Conservation (phyloP, 225 moss, liverwort and hornwort species). For the Polytrichum formosum region DNA sequence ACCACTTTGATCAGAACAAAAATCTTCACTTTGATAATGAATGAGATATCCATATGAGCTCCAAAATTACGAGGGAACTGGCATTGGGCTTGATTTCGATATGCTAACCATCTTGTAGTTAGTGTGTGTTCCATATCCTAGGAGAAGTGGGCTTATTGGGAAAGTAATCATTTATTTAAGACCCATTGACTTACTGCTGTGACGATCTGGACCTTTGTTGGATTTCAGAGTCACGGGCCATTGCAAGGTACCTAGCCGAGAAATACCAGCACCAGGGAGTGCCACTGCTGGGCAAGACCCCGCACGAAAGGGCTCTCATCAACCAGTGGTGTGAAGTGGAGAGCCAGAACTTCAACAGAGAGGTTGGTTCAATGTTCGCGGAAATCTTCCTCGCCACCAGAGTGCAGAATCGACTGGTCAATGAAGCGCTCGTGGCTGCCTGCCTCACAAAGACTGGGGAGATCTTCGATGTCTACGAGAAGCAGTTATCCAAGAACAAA, state of each 20-base stretch:
- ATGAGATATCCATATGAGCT: too few species aligned
- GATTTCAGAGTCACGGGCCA: conserved; percentile 55
- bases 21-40: too few species aligned
- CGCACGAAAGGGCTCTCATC: conserved; percentile 48
- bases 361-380: conserved; percentile 5
- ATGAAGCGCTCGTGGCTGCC: conserved; percentile 23
- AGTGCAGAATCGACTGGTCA: conserved; percentile 8
- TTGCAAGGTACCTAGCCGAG: conserved; percentile 20
- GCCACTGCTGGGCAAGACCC: conserved; percentile 46
- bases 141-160: too few species aligned
- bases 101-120: too few species aligned
- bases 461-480: conserved; percentile 61
- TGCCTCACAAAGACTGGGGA: conserved; percentile 21
- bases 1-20: too few species aligned
- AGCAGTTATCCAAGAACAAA: conserved; percentile 41
- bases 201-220: not conserved
- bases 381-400: conserved; percentile 8
- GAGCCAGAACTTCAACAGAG: conserved; percentile 31
- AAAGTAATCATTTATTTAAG: too few species aligned
- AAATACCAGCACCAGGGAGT: conserved; percentile 52
- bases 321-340: conserved; percentile 73
- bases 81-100: too few species aligned
- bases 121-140: too few species aligned
- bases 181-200: too few species aligned
- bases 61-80: too few species aligned